Evolutionary conservation across 2,329 filamentous ascomycete genomes (phyloP), one percentile per base, ranked within the genome.

Genomic region (Eutypella sp.): DNA sequence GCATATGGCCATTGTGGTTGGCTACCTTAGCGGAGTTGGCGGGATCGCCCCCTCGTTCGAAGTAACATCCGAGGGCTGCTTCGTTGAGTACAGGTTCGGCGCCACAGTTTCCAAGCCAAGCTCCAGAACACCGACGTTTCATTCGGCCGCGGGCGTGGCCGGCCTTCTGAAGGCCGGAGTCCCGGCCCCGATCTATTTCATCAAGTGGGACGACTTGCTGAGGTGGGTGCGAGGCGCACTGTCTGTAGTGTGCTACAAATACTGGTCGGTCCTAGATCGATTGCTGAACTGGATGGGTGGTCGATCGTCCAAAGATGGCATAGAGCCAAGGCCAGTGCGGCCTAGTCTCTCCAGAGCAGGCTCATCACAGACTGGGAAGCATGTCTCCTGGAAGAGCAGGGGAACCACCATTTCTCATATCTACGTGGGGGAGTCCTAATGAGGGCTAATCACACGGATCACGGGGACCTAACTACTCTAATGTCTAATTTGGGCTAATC

Each of bases 1-100:
- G 31, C 41, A 43, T 33, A 22, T 43, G 31, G 41, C 41, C 29
- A 43, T 43, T 19, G 41, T 43, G 41, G 31, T 37, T 9, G 41
- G 41, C 6, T 18, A 37, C 19, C 7, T 43, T 33, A 37, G 41
- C 31, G 41, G 41, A 2, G 27, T 37, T 8, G 41, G 33, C 15
- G 20, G 20, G 3, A 43, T 43, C 4, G 33, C 33, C 11, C 33
- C 29, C 15, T 15, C 41, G 9, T 43, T 43, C 33, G 41, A 43
- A 4, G 41, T 24, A 16, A 27, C 33, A 20, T 11, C 41, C 13
- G 23, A 19, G 9, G 41, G 41, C 20, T 43, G 41, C 22, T 43
- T n/a, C 22, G 41, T 43, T 15, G 41, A 43, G 31, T 43, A 43
- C 41, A 0, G 20, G 15, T 43, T 43, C 31, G 41, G 41, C 19